Conservation (phyloP, 179 eudicot species). For the Carnegiea gigantea region DNA sequence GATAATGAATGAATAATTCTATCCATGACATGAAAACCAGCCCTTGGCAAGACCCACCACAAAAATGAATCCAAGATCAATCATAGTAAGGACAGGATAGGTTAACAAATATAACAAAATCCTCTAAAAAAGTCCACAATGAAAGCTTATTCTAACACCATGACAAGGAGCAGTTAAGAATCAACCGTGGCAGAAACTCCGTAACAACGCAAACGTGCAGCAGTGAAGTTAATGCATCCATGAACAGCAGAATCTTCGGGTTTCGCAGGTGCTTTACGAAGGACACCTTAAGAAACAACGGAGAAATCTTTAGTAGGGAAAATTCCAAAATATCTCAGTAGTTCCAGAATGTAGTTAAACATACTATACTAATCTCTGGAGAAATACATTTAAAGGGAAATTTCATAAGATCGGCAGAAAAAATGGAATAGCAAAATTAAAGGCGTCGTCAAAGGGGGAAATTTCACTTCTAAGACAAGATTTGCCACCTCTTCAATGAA, state of each 20-base stretch:
- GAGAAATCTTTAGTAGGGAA: neutral
- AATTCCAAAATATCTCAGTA: neutral
- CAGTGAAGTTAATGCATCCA: conserved; percentile 97
- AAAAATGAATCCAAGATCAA: neutral
- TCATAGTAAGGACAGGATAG: neutral
- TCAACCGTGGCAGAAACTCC: conserved; percentile 93
- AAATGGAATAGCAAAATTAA: neutral
- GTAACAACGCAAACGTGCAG: conserved; percentile 87
- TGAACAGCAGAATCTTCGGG: conserved; percentile 89
- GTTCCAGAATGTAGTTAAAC: conserved; percentile 10
- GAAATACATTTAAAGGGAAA: neutral
- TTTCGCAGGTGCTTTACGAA: conserved; percentile 95
- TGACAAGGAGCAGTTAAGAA: conserved; percentile 29
- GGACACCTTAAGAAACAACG: conserved; percentile 58
- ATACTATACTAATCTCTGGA: neutral
- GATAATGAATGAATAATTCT: neutral
- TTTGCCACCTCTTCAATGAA: conserved; percentile 77
- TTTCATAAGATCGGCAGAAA: neutral
- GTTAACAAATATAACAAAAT: conserved; percentile 16
- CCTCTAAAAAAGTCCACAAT: neutral
- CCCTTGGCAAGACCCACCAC: conserved; percentile 1
- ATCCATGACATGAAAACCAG: neutral
- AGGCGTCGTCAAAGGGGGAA: neutral
- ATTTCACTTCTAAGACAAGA: neutral
- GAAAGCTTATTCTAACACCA: neutral